phyloP scores from a whole-genome alignment of 1,284 basidiomycete species.

The Austropuccinia psidii region DNA sequence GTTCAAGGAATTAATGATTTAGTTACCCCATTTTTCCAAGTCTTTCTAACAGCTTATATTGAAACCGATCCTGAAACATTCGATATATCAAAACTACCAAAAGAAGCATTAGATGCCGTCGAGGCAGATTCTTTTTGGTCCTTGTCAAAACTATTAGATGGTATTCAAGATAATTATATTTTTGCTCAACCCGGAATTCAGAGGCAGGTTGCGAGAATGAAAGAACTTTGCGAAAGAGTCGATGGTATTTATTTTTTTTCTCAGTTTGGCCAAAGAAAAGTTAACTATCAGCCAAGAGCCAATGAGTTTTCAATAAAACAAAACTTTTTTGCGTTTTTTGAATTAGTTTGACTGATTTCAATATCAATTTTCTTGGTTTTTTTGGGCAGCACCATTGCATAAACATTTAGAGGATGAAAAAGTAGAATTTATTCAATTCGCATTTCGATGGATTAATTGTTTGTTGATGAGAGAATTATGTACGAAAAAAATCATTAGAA shows the following conservation, averaged over 20 bases:
- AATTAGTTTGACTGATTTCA: not conserved
- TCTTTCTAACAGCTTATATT: constrained; percentile 83
- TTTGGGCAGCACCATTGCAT: constrained; percentile 61
- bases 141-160: constrained; percentile 80
- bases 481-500: constrained; percentile 85
- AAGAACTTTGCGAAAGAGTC: constrained; percentile 80
- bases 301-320: not conserved
- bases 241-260: constrained; percentile 58
- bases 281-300: not conserved
- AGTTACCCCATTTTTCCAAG: constrained; percentile 87
- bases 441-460: constrained; percentile 98
- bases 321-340: not conserved
- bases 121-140: constrained; percentile 98
- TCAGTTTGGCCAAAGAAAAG: not conserved
- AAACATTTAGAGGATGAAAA: constrained; percentile 76
- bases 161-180: constrained; percentile 96
- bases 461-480: constrained; percentile 91
- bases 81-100: constrained; percentile 66
- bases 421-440: constrained; percentile 97
- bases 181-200: constrained; percentile 90
- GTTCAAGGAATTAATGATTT: constrained; percentile 98
- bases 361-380: not conserved
- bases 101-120: constrained; percentile 64
- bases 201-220: constrained; percentile 80
- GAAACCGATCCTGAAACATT: constrained; percentile 83